phyloP scores from a whole-genome alignment of 352 stramenopile genomes.

The Phytophthora pseudosyringae region DNA sequence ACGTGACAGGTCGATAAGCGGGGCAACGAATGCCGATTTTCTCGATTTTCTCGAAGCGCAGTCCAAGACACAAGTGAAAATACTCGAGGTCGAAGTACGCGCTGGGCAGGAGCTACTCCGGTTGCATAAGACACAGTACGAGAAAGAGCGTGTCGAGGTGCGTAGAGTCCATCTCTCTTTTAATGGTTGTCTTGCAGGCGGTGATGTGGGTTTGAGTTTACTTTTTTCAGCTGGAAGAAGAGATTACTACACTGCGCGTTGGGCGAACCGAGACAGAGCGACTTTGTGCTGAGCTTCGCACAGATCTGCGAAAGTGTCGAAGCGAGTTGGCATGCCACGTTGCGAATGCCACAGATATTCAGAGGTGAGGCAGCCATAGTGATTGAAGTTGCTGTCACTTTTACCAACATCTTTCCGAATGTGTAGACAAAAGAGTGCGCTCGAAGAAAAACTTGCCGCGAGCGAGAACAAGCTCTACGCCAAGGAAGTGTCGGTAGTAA shows the following conservation, averaged over 20 bases:
- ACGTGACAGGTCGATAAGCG: not conserved
- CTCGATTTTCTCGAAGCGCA: conserved; percentile 54
- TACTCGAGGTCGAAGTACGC: conserved; percentile 67
- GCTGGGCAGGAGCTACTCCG: conserved; percentile 67
- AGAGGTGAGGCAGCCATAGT: conserved; percentile 40
- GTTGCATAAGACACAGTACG: conserved; percentile 58
- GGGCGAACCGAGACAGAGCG: conserved; percentile 48
- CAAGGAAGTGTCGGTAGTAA: conserved; percentile 45
- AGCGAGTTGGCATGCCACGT: conserved; percentile 62
- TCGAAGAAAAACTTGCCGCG: conserved; percentile 50
- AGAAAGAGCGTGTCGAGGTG: conserved; percentile 56
- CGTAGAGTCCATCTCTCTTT: not conserved
- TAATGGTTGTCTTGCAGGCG: not conserved
- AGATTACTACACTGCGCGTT: conserved; percentile 51
- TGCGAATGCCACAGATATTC: conserved; percentile 47
- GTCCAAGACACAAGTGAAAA: conserved; percentile 49
- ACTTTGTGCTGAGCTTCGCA: conserved; percentile 53
- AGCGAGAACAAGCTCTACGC: conserved; percentile 45
- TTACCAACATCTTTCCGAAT: conserved; percentile 3
- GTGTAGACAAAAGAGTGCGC: conserved; percentile 54
- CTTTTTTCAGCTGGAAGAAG: conserved; percentile 50
- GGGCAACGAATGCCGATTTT: conserved; percentile 39
- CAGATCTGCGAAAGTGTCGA: conserved; percentile 52
- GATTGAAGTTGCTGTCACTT: not conserved
- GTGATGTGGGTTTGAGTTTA: not conserved